Evolutionary conservation across 1,284 basidiomycete species (phyloP).

Genomic region (Cerioporus squamosus): DNA sequence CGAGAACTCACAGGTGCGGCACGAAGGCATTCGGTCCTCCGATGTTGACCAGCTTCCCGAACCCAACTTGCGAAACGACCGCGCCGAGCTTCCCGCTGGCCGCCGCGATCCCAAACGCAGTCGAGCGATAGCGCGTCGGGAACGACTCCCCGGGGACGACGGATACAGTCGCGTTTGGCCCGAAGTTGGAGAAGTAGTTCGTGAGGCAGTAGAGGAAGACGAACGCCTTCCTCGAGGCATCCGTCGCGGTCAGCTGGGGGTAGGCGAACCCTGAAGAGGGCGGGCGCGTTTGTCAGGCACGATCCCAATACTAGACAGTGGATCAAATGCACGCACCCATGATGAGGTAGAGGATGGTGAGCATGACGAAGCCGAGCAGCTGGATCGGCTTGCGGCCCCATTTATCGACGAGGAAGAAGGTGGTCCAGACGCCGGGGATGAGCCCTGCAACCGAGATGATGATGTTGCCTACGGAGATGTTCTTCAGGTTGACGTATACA

Average conservation of each 20-base stretch:
- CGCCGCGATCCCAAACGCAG: constrained; percentile 72
- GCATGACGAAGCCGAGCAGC: constrained; percentile 53
- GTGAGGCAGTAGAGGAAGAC: constrained; percentile 67
- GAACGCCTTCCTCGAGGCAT: constrained; percentile 47
- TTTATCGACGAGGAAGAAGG: constrained; percentile 33
- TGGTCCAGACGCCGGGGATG: constrained; percentile 34
- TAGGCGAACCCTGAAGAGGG: constrained; percentile 55
- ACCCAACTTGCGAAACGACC: constrained; percentile 68
- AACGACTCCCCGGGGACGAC: constrained; percentile 75
- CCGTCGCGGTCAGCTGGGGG: constrained; percentile 51
- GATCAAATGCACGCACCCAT: constrained; percentile 43
- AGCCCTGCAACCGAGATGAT: constrained; percentile 33
- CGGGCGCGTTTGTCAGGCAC: neutral
- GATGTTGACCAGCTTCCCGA: constrained; percentile 50
- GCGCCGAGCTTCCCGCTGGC: constrained; percentile 73
- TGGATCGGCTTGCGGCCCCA: constrained; percentile 36
- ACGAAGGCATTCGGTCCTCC: constrained; percentile 48
- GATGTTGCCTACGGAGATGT: constrained; percentile 33
- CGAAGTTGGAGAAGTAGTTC: constrained; percentile 61
- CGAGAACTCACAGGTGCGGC: constrained; percentile 38
- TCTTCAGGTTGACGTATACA: constrained; percentile 36
- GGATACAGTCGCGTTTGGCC: constrained; percentile 78
- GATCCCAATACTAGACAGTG: no score
- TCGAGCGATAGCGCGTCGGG: constrained; percentile 76
- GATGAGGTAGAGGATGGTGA: constrained; percentile 54